A percentile compares a stretch with the other conserved stretches of the same genome.
These are phyloP conservation scores for Oehlia diaphana DNA, from an alignment of 192 early-diverging fungal genomes.

Conservation along the genomic window DNA sequence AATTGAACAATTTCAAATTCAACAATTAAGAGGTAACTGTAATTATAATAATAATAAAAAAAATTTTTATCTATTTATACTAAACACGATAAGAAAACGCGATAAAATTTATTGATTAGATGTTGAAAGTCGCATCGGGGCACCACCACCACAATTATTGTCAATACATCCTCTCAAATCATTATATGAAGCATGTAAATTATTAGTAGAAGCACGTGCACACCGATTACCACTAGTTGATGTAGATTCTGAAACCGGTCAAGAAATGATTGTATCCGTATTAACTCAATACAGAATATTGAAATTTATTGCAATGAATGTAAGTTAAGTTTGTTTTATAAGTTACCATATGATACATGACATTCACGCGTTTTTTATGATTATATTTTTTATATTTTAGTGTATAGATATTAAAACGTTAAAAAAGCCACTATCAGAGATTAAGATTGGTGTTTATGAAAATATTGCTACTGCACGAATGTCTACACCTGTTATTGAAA, in stretches of 20 bases:
- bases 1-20: constrained; percentile 78
- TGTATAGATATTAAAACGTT: constrained; percentile 64
- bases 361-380: neutral
- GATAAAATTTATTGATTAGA: constrained; percentile 37
- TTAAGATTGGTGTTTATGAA: constrained; percentile 86
- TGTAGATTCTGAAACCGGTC: constrained; percentile 65
- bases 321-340: constrained; percentile 32
- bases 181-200: constrained; percentile 80
- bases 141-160: constrained; percentile 63
- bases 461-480: constrained; percentile 79
- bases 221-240: constrained; percentile 92
- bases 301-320: constrained; percentile 85
- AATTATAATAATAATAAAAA: constrained; percentile 14
- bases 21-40: constrained; percentile 65
- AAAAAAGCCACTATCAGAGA: constrained; percentile 67
- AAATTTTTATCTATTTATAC: too few species aligned
- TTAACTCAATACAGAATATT: constrained; percentile 88
- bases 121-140: constrained; percentile 60
- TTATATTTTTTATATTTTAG: constrained; percentile 28
- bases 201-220: constrained; percentile 79
- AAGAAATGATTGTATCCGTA: constrained; percentile 89
- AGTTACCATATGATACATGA: neutral
- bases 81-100: too few species aligned
- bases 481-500: constrained; percentile 80
- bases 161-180: constrained; percentile 84